Percentiles rank a stretch among this genome's conserved stretches.
These are phyloP conservation scores for Botrytis deweyae DNA, from an alignment of 2,329 filamentous ascomycete genomes.

Conservation along the genomic window DNA sequence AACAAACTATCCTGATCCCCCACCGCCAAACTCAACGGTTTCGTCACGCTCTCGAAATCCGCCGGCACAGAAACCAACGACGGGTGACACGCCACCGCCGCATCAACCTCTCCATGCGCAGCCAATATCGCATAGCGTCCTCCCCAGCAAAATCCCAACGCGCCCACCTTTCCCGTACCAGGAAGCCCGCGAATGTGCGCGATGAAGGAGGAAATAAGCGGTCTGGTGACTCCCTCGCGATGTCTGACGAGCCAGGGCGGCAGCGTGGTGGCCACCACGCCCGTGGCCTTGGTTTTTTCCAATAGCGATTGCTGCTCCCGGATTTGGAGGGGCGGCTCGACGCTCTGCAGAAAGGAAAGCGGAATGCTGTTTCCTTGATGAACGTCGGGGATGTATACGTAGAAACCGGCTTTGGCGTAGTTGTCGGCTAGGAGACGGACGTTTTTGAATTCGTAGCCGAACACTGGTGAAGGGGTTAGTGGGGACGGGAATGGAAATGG, in stretches of 20 bases:
- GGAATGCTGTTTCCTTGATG: slow-evolving; percentile 44
- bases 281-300: slow-evolving; percentile 44
- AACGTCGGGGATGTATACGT: slow-evolving; percentile 49
- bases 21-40: slow-evolving; percentile 49
- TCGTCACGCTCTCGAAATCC: slow-evolving; percentile 46
- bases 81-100: slow-evolving; percentile 49
- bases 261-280: slow-evolving; percentile 43
- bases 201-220: slow-evolving; percentile 44
- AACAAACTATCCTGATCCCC: slow-evolving; percentile 48
- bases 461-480: not conserved
- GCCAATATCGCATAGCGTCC: slow-evolving; percentile 54
- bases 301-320: slow-evolving; percentile 41
- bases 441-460: slow-evolving; percentile 52
- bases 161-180: slow-evolving; percentile 47
- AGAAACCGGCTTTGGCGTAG: slow-evolving; percentile 47
- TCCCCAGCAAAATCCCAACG: slow-evolving; percentile 64
- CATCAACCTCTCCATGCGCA: slow-evolving; percentile 44
- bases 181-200: slow-evolving; percentile 38
- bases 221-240: slow-evolving; percentile 34
- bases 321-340: slow-evolving; percentile 45
- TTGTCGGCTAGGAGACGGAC: slow-evolving; percentile 49
- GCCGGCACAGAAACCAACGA: slow-evolving; percentile 47
- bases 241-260: slow-evolving; percentile 44
- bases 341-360: slow-evolving; percentile 43
- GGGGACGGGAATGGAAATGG: not conserved